These are phyloP conservation scores for Posidonia oceanica DNA, from an alignment of 116 monocot genomes.

Conservation along the genomic window DNA sequence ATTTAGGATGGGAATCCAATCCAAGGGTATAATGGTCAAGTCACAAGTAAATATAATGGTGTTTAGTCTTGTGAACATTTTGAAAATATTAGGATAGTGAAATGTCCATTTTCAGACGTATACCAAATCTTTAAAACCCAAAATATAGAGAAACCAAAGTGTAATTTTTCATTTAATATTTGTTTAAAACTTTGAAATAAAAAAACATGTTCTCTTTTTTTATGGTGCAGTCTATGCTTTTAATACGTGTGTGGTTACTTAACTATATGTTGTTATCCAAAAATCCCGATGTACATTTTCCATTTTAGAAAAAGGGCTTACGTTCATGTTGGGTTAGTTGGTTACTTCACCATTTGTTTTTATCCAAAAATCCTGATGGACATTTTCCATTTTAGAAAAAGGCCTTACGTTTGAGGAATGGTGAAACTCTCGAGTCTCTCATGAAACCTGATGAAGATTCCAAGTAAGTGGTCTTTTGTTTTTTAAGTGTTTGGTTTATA, in stretches of 20 bases:
- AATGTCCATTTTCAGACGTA: too few species aligned
- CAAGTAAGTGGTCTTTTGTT: constrained; percentile 7
- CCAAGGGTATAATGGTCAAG: too few species aligned
- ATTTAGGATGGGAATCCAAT: too few species aligned
- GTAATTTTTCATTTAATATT: too few species aligned
- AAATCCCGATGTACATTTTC: not conserved
- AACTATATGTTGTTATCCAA: not conserved
- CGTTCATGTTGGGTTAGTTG: not conserved
- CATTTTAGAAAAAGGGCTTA: constrained; percentile 1
- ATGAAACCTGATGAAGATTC: not conserved
- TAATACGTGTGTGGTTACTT: not conserved
- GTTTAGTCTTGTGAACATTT: too few species aligned
- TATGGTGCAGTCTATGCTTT: not conserved
- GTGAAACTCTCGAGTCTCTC: constrained; percentile 7
- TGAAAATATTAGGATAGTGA: too few species aligned
- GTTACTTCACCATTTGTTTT: not conserved
- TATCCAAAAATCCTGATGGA: not conserved
- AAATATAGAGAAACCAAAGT: too few species aligned
- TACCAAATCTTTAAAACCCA: too few species aligned
- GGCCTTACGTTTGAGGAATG: constrained; percentile 7
- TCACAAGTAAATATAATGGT: too few species aligned
- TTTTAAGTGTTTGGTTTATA: not conserved
- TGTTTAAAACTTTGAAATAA: too few species aligned
- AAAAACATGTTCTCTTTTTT: not conserved
- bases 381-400: constrained; percentile 11